phyloP scores from a whole-genome alignment of 805 yeast species.

The Kregervanrija fluxuum region DNA sequence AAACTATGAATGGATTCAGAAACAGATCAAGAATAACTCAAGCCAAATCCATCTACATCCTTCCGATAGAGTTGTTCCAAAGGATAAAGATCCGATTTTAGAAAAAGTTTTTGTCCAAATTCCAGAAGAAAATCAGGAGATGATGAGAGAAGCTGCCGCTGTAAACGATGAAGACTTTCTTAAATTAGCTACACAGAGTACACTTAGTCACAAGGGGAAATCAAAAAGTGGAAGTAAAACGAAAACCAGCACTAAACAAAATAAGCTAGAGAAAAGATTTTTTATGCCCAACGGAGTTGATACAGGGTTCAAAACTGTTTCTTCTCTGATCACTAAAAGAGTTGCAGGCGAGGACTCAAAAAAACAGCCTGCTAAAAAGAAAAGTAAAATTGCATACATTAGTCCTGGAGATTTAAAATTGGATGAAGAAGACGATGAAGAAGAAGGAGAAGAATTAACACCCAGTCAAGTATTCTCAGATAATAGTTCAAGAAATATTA shows the following conservation, averaged over 20 bases:
- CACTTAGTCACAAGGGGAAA: slow-evolving; percentile 34
- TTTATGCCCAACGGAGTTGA: slow-evolving; percentile 71
- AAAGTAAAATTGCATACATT: slow-evolving; percentile 1
- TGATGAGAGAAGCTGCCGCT: slow-evolving; percentile 38
- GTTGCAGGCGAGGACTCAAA: slow-evolving; percentile 9
- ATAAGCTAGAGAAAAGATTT: slow-evolving; percentile 36
- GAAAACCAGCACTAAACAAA: slow-evolving; percentile 4
- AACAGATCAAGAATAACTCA: slow-evolving; percentile 45
- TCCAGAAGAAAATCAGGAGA: slow-evolving; percentile 61
- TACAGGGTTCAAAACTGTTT: slow-evolving; percentile 54
- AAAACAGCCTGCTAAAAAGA: slow-evolving; percentile 2
- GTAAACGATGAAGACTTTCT: slow-evolving; percentile 54
- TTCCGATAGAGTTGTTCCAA: slow-evolving; percentile 62
- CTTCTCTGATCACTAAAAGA: slow-evolving; percentile 34
- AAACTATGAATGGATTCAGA: slow-evolving; percentile 74
- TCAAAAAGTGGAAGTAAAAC: background rate
- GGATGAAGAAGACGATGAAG: background rate
- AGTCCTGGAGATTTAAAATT: background rate
- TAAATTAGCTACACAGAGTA: slow-evolving; percentile 57
- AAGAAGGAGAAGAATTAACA: background rate
- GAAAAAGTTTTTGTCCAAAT: slow-evolving; percentile 51
- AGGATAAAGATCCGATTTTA: slow-evolving; percentile 45
- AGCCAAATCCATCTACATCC: slow-evolving; percentile 31
- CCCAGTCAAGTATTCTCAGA: background rate
- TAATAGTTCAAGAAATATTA: slow-evolving; percentile 1